Conservation (phyloP, 2,329 filamentous ascomycete genomes). For the Bipolaris oryzae region DNA sequence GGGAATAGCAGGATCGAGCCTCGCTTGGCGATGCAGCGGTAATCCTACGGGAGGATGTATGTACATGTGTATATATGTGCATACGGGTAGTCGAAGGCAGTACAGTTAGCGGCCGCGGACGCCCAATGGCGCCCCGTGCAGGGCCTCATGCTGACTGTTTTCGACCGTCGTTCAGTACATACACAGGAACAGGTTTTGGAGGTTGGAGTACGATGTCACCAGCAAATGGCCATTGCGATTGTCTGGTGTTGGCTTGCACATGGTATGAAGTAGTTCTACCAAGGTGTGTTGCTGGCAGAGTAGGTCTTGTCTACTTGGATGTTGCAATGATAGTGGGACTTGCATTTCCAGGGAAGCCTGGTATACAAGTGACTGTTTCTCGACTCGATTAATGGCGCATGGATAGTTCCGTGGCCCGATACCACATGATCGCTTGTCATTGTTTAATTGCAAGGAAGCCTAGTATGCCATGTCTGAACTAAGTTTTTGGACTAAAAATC, state of each 20-base stretch:
- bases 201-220: not conserved
- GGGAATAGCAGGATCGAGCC: conserved; percentile 1
- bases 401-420: not conserved
- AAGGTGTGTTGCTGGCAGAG: not conserved
- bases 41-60: conserved; percentile 1
- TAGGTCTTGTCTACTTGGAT: not conserved
- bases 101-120: not conserved
- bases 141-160: not conserved
- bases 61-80: not conserved
- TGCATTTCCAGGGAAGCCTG: not conserved
- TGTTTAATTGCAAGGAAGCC: too few relatives aligned
- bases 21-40: not conserved
- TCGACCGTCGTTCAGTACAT: not conserved
- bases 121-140: not conserved
- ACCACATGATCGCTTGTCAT: not conserved
- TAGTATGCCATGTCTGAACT: too few relatives aligned
- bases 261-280: not conserved
- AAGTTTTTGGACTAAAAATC: too few relatives aligned
- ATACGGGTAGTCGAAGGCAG: not conserved
- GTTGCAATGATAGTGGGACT: not conserved
- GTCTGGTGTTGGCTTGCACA: not conserved
- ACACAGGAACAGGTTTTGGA: not conserved
- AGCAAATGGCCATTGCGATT: not conserved
- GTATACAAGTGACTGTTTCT: not conserved
- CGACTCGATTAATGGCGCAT: not conserved